These are phyloP conservation scores for Cyanodermella asteris DNA, from an alignment of 2,329 filamentous ascomycete genomes.

Conservation along the genomic window DNA sequence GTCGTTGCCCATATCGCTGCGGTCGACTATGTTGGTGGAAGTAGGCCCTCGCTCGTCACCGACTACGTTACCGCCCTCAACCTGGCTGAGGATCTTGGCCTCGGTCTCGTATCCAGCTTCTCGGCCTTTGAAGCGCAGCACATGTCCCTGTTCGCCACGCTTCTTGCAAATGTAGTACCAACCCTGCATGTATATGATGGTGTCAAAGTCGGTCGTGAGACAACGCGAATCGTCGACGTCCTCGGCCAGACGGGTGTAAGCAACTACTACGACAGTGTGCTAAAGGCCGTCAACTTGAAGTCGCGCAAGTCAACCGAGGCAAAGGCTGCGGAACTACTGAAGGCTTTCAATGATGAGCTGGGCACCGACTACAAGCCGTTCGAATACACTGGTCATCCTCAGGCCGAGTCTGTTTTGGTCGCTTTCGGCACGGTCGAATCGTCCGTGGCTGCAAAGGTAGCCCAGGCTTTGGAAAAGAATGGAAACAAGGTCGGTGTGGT, in stretches of 20 bases:
- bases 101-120: conserved; percentile 65
- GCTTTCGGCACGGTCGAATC: conserved; percentile 85
- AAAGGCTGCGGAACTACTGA: conserved; percentile 47
- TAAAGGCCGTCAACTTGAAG: conserved; percentile 37
- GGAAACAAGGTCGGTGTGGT: conserved; percentile 68
- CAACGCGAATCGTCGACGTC: conserved; percentile 61
- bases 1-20: conserved; percentile 85
- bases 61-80: conserved; percentile 69
- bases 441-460: conserved; percentile 64
- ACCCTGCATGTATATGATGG: conserved; percentile 79
- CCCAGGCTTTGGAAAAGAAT: conserved; percentile 45
- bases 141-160: conserved; percentile 72
- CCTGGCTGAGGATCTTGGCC: conserved; percentile 70
- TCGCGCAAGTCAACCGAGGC: conserved; percentile 46
- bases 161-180: conserved; percentile 58
- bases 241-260: conserved; percentile 49
- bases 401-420: conserved; percentile 64
- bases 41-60: conserved; percentile 50
- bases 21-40: conserved; percentile 53
- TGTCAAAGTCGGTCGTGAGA: conserved; percentile 62
- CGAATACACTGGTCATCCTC: conserved; percentile 72
- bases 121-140: conserved; percentile 87
- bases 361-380: conserved; percentile 85
- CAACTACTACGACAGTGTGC: conserved; percentile 44
- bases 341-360: conserved; percentile 68